A percentile compares a stretch with the other conserved stretches of the same genome.
Conservation (phyloP, 2,329 filamentous ascomycete genomes). For the Akanthomyces uredinophilus region DNA sequence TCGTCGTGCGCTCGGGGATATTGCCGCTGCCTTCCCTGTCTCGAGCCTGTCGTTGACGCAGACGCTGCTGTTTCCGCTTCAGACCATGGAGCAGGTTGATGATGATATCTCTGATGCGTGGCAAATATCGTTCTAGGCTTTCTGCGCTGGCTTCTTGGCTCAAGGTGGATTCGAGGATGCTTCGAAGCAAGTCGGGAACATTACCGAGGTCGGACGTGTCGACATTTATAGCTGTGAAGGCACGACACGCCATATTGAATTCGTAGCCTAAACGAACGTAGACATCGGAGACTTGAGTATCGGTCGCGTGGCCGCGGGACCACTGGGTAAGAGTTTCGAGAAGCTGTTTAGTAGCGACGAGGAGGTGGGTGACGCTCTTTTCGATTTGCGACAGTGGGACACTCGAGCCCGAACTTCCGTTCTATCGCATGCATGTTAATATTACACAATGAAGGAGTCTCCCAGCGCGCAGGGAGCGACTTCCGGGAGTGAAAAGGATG, state of each 20-base stretch:
- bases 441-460: neutral
- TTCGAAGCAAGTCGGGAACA: conserved; percentile 83
- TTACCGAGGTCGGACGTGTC: conserved; percentile 92
- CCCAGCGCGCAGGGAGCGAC: neutral
- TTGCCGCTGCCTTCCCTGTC: conserved; percentile 44
- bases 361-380: conserved; percentile 95
- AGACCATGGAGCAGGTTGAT: conserved; percentile 94
- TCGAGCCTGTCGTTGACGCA: conserved; percentile 59
- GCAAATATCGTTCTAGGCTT: conserved; percentile 89
- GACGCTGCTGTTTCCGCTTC: conserved; percentile 92
- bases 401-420: conserved; percentile 50
- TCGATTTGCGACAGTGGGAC: conserved; percentile 90
- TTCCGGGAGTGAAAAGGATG: neutral
- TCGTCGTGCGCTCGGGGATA: conserved; percentile 48
- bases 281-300: conserved; percentile 94
- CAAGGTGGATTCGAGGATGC: conserved; percentile 89
- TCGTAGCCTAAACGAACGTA: conserved; percentile 97
- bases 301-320: conserved; percentile 87
- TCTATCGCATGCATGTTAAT: conserved; percentile 29
- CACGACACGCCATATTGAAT: conserved; percentile 97
- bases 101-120: conserved; percentile 94
- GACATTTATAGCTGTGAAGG: conserved; percentile 94
- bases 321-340: conserved; percentile 96
- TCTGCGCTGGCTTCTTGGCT: conserved; percentile 94
- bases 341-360: conserved; percentile 95